phyloP scores from a whole-genome alignment of 108 stramenopile species.

The Nannochloropsis salina region DNA sequence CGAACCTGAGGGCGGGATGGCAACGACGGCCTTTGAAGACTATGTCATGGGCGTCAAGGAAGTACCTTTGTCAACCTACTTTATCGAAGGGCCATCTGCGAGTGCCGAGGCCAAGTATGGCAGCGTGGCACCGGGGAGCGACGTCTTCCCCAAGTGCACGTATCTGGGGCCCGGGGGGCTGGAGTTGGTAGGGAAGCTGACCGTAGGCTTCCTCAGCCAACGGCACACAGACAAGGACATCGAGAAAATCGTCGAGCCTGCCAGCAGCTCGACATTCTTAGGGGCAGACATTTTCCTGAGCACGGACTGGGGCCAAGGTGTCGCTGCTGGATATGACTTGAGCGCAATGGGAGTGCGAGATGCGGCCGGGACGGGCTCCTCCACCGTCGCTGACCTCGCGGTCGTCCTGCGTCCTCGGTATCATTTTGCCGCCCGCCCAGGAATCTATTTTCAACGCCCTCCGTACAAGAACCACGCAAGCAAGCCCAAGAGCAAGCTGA shows the following conservation, averaged over 20 bases:
- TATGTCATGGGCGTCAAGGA: conserved; percentile 1
- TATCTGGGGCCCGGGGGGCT: neutral
- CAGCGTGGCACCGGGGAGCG: neutral
- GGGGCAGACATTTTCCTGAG: neutral
- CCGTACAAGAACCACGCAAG: conserved; percentile 17
- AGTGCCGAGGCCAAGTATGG: conserved; percentile 14
- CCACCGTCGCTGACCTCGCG: neutral
- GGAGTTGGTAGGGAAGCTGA: neutral
- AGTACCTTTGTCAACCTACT: neutral
- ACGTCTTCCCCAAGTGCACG: neutral
- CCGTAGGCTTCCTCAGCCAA: neutral
- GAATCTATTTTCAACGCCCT: neutral
- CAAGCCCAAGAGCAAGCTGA: conserved; percentile 7
- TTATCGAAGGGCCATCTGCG: neutral
- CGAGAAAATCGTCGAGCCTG: neutral
- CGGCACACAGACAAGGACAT: neutral
- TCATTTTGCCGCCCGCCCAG: conserved; percentile 4
- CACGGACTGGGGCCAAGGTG: neutral
- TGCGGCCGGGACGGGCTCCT: neutral
- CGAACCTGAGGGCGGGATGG: conserved; percentile 19
- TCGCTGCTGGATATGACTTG: neutral
- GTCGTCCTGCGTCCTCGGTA: neutral
- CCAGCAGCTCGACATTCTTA: neutral
- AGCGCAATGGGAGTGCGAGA: neutral
- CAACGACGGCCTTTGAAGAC: neutral